phyloP scores from a whole-genome alignment of 768 basidiomycete genomes.

The Amanita pallidorosea region DNA sequence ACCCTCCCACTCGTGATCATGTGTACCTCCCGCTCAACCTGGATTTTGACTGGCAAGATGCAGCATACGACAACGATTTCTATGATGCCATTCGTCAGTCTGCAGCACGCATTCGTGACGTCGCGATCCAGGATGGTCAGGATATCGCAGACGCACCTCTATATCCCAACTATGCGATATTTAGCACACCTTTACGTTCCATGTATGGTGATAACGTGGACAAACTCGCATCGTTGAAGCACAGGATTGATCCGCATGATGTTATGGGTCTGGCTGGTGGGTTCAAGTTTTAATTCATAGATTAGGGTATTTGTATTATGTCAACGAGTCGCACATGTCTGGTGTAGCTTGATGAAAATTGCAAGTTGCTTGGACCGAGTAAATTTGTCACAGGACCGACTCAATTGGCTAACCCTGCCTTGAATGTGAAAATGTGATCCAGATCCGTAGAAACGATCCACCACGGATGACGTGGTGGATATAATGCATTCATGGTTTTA shows the following conservation, averaged over 20 bases:
- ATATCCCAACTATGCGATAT: slow-evolving; percentile 34
- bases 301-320: too few relatives aligned
- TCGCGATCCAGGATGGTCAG: slow-evolving; percentile 22
- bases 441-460: too few relatives aligned
- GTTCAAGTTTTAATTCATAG: slow-evolving; percentile 7
- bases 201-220: slow-evolving; percentile 32
- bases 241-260: slow-evolving; percentile 32
- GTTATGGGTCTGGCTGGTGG: slow-evolving; percentile 43
- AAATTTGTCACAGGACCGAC: too few relatives aligned
- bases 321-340: too few relatives aligned
- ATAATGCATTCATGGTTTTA: too few relatives aligned
- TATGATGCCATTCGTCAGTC: slow-evolving; percentile 23
- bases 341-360: too few relatives aligned
- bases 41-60: slow-evolving; percentile 14
- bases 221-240: slow-evolving; percentile 22
- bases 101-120: slow-evolving; percentile 22
- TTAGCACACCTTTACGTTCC: slow-evolving; percentile 28
- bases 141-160: slow-evolving; percentile 18
- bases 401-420: too few relatives aligned
- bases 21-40: slow-evolving; percentile 18
- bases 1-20: slow-evolving; percentile 23
- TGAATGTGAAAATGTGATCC: too few relatives aligned
- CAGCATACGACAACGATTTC: slow-evolving; percentile 15
- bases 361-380: too few relatives aligned
- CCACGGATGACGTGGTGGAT: too few relatives aligned